Percentiles rank a stretch among this genome's conserved stretches.
phyloP scores from a whole-genome alignment of 257 asterid genomes.

The Lycium barbarum region DNA sequence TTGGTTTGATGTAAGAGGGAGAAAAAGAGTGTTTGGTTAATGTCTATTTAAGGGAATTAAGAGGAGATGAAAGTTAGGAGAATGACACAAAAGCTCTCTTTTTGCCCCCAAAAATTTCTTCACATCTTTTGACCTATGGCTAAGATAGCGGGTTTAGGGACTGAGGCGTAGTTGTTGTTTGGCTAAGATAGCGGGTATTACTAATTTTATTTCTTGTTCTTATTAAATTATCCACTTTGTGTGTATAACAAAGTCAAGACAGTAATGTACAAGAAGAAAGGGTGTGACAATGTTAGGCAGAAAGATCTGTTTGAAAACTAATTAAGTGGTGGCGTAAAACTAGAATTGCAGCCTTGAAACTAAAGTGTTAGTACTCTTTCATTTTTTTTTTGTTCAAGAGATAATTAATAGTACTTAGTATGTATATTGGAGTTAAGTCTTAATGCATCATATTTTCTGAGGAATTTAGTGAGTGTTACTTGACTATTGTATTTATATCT shows the following conservation, averaged over 20 bases:
- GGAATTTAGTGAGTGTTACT: too few species aligned
- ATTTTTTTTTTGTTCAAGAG: too few species aligned
- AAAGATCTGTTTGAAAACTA: not conserved
- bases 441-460: too few species aligned
- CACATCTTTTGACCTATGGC: slow-evolving; percentile 50
- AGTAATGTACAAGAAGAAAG: slow-evolving; percentile 40
- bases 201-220: too few species aligned
- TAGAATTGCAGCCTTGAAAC: not conserved
- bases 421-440: too few species aligned
- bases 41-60: slow-evolving; percentile 38
- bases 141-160: slow-evolving; percentile 46
- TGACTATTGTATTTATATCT: too few species aligned
- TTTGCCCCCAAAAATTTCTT: slow-evolving; percentile 54
- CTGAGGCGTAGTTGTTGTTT: not conserved
- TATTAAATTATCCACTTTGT: slow-evolving; percentile 13
- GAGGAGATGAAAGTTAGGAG: slow-evolving; percentile 78
- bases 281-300: slow-evolving; percentile 43
- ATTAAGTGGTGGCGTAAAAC: not conserved
- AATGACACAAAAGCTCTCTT: slow-evolving; percentile 64
- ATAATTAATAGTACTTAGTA: too few species aligned
- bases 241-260: not conserved
- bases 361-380: not conserved
- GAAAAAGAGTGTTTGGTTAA: slow-evolving; percentile 45
- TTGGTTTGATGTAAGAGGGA: slow-evolving; percentile 69
- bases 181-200: slow-evolving; percentile 52